Base-by-base conservation (phyloP, 192 early-diverging fungal species). In the Gamsiella multidivaricata region DNA sequence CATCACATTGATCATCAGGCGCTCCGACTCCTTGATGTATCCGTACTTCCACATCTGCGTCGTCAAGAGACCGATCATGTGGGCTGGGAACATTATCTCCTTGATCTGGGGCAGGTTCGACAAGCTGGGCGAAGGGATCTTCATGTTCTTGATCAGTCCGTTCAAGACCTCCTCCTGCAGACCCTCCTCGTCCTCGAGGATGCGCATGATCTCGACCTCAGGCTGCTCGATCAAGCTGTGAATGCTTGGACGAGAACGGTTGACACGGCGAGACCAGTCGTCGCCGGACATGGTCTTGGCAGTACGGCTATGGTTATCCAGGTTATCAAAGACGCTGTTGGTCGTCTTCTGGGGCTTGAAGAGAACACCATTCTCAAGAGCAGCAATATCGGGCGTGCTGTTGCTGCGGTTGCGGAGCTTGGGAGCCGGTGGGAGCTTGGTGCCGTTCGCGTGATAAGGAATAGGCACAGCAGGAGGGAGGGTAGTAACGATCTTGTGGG, bases 41-140 rank as follows among this genome's bases (percentile, higher is more conserved):
- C 95, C 93, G 79, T 91, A 88, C 80, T 92, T 89, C 85, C 95
- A 88, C 88, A 96, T 91, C 79, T 97, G 94, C 37, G 91, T 90
- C 33, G 93, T 89, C 81, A 88, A 87, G 61, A 91, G 84, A 51
- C 96, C 94, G 59, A 98, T 96, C 43, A 95, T 81, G 65, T 98
- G 96, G 5, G 98, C 95, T 0, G 97, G 96, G 91, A 98, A 99
- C 79, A 98, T 88, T 43, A 99, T 92, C 78, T 96, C 95, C 83
- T 90, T 94, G 80, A 83, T 84, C 52, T 81, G 88, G 29, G 91
- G 94, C 76, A 91, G 85, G 42, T 91, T 88, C 49, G 94, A 91
- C 9, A 91, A 81, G 60, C 83, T 92, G 55, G 94, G 95, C 42
- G 95, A 83, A 15, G 96, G 95, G 61, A 98, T 95, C 69, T 94